Conservation (phyloP, 164 flowering plant species). For the Magnolia kwangsiensis region DNA sequence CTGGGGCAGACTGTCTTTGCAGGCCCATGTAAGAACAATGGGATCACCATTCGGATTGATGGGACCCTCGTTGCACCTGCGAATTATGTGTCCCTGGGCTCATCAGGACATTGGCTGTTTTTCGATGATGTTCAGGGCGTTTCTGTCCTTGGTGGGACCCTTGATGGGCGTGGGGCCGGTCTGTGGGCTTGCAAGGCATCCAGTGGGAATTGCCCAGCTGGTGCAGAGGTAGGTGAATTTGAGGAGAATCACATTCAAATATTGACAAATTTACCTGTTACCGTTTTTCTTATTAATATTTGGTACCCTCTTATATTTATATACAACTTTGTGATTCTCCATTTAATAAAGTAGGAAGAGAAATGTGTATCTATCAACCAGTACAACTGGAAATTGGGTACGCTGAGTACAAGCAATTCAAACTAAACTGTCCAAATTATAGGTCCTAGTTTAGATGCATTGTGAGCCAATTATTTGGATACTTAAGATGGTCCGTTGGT, state of each 20-base stretch:
- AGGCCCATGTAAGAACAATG: conserved; percentile 37
- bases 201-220: conserved; percentile 14
- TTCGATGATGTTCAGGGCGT: conserved; percentile 15
- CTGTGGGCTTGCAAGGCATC: conserved; percentile 23
- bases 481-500: too few species aligned
- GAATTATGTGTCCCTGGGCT: conserved; percentile 33
- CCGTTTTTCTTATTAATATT: too few species aligned
- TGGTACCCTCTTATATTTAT: too few species aligned
- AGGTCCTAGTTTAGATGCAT: too few species aligned
- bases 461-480: too few species aligned
- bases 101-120: conserved; percentile 23
- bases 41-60: conserved; percentile 35
- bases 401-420: too few species aligned
- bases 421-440: too few species aligned
- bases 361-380: too few species aligned
- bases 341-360: too few species aligned
- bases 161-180: conserved; percentile 21
- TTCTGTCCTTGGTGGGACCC: conserved; percentile 20
- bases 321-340: too few species aligned
- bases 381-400: too few species aligned
- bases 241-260: neutral
- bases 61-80: conserved; percentile 62
- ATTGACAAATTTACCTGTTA: too few species aligned
- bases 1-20: conserved; percentile 21
- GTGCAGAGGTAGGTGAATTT: conserved; percentile 31